Conservation (phyloP, 768 basidiomycete genomes). For the Mycena crocata region DNA sequence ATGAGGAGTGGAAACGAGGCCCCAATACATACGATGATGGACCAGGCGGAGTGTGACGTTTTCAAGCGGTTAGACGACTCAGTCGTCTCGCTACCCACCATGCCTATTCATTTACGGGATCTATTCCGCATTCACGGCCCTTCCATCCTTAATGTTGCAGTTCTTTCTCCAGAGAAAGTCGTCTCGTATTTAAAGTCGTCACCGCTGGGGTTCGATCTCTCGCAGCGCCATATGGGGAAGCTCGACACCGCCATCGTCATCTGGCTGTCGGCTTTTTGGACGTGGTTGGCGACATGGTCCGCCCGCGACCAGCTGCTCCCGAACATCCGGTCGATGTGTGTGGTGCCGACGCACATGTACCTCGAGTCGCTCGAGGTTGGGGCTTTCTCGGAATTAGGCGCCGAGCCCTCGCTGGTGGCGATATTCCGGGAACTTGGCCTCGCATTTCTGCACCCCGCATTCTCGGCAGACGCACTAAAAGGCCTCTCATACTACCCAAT, state of each 20-base stretch:
- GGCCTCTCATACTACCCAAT: conserved; percentile 32
- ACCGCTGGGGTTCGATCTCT: conserved; percentile 39
- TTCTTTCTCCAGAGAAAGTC: conserved; percentile 41
- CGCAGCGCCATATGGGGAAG: conserved; percentile 24
- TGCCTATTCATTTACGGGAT: conserved; percentile 40
- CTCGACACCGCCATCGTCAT: conserved; percentile 33
- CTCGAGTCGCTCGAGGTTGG: conserved; percentile 38
- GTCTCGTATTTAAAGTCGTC: conserved; percentile 43
- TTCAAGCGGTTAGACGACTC: conserved; percentile 45
- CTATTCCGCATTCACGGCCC: conserved; percentile 40
- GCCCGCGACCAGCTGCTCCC: conserved; percentile 37
- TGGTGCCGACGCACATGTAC: conserved; percentile 50
- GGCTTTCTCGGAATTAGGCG: conserved; percentile 43
- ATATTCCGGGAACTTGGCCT: conserved; percentile 45
- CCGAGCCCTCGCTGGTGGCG: conserved; percentile 35
- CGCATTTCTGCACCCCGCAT: conserved; percentile 46
- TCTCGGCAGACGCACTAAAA: conserved; percentile 35
- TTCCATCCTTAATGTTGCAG: conserved; percentile 45
- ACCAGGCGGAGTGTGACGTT: conserved; percentile 40
- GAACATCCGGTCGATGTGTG: conserved; percentile 35
- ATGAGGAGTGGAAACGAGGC: neutral
- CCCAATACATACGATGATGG: conserved; percentile 42
- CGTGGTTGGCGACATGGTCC: conserved; percentile 49
- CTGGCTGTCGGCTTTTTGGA: conserved; percentile 59
- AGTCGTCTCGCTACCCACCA: conserved; percentile 44